Evolutionary conservation across 768 basidiomycete genomes (phyloP), one percentile per base, ranked within the genome.

Genomic region (Rhodotorula sphaerocarpa): DNA sequence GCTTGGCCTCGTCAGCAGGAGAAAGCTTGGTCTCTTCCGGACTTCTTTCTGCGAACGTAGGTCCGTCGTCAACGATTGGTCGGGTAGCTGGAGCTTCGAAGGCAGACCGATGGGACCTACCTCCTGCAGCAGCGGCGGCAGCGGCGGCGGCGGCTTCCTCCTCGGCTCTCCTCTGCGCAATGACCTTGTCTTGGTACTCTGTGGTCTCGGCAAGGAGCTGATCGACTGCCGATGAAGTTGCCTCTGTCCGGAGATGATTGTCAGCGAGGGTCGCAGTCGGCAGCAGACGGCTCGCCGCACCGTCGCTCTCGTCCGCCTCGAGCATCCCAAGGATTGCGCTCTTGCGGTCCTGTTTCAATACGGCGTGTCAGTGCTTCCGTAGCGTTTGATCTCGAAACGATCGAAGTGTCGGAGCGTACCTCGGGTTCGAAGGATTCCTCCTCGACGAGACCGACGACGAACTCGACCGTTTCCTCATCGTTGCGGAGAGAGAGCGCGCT

Each of bases 321-420:
- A 68, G 50, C 52, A 65, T 33, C 18, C 67, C 67, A 12, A 64
- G 27, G 45, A 68, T 61, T 18, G 67, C 67, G 39, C 56, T 61
- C 39, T 55, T 64, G 20, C 63, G 55, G 50, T 68, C 67, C 67
- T 68, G 47, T 31, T 7, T 5, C 25, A n/a, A n/a, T n/a, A n/a
- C n/a, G n/a, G n/a, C n/a, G n/a, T n/a, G n/a, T n/a, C n/a, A n/a
- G n/a, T n/a, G n/a, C n/a, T n/a, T n/a, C n/a, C n/a, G n/a, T n/a
- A n/a, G n/a, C n/a, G n/a, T n/a, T n/a, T n/a, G n/a, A n/a, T n/a
- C n/a, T n/a, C n/a, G n/a, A n/a, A n/a, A n/a, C n/a, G n/a, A n/a
- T n/a, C n/a, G n/a, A n/a, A n/a, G n/a, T n/a, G n/a, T n/a, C n/a
- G n/a, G n/a, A n/a, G 21, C 61, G 44, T 14, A 63, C 66, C 58